Evolutionary conservation across 2,329 filamentous ascomycete species (phyloP).

Genomic region (Aspergillus sp.): DNA sequence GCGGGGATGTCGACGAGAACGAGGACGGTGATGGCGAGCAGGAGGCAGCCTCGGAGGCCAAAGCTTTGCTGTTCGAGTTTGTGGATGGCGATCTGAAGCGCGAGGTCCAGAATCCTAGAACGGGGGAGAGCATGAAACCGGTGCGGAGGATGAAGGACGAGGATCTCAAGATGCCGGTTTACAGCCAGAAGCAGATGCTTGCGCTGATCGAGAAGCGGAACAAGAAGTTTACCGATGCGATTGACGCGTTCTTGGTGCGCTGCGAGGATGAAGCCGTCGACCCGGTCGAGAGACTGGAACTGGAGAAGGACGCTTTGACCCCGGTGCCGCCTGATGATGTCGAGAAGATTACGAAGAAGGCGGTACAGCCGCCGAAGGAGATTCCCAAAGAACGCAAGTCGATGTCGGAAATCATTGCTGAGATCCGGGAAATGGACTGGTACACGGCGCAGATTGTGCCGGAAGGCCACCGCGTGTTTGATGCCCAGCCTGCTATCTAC

Average conservation of each 20-base stretch:
- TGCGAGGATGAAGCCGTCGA: constrained; percentile 65
- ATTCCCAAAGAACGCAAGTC: constrained; percentile 79
- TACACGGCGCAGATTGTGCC: constrained; percentile 92
- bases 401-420: constrained; percentile 79
- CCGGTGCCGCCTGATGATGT: constrained; percentile 55
- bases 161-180: constrained; percentile 86
- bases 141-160: constrained; percentile 71
- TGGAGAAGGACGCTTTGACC: constrained; percentile 60
- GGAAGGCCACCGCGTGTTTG: constrained; percentile 87
- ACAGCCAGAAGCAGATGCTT: constrained; percentile 88
- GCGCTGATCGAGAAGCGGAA: constrained; percentile 87
- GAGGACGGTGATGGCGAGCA: constrained; percentile 28
- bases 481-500: constrained; percentile 76
- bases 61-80: constrained; percentile 86
- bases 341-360: constrained; percentile 36
- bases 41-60: constrained; percentile 39
- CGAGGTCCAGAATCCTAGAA: constrained; percentile 70
- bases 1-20: constrained; percentile 28
- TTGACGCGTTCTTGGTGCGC: constrained; percentile 73
- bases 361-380: constrained; percentile 57
- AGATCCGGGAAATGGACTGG: constrained; percentile 80
- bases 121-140: constrained; percentile 68
- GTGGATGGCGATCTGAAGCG: constrained; percentile 86
- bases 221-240: constrained; percentile 72
- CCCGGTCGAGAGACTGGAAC: constrained; percentile 63